phyloP scores from a whole-genome alignment of 306 rosid species.

The Sechiopsis laciniata region DNA sequence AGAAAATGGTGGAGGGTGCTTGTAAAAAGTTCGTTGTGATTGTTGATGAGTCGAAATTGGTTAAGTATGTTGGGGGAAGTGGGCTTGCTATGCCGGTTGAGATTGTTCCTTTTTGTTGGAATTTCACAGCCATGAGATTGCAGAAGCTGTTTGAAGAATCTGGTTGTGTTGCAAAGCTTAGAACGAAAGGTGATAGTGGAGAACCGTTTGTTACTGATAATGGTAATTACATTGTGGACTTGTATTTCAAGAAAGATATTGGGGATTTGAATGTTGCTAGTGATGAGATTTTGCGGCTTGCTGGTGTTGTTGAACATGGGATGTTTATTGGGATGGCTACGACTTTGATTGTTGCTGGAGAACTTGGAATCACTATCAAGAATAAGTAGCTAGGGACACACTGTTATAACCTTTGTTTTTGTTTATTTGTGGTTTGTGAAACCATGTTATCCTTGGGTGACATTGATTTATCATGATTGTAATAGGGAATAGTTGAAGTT shows the following conservation, averaged over 20 bases:
- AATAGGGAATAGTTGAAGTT: not conserved
- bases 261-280: conserved; percentile 79
- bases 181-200: conserved; percentile 36
- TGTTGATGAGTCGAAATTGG: conserved; percentile 76
- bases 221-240: conserved; percentile 62
- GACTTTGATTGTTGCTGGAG: conserved; percentile 78
- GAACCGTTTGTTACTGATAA: conserved; percentile 70
- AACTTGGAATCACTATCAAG: conserved; percentile 63
- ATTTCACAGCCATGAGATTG: conserved; percentile 49
- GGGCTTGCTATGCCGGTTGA: conserved; percentile 88
- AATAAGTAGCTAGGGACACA: conserved; percentile 40
- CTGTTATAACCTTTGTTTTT: conserved; percentile 19
- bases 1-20: conserved; percentile 77
- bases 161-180: conserved; percentile 60
- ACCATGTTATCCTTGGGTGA: not conserved
- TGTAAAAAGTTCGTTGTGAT: conserved; percentile 66
- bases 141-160: conserved; percentile 41
- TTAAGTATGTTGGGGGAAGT: conserved; percentile 55
- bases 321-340: conserved; percentile 87
- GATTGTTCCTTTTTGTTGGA: conserved; percentile 72
- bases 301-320: conserved; percentile 90
- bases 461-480: conserved; percentile 22
- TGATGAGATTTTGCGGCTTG: conserved; percentile 56
- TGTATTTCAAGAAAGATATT: conserved; percentile 55
- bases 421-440: not conserved